These are phyloP conservation scores for Dothideomycetidae sp. DNA, from an alignment of 2,329 filamentous ascomycete species.

Conservation along the genomic window DNA sequence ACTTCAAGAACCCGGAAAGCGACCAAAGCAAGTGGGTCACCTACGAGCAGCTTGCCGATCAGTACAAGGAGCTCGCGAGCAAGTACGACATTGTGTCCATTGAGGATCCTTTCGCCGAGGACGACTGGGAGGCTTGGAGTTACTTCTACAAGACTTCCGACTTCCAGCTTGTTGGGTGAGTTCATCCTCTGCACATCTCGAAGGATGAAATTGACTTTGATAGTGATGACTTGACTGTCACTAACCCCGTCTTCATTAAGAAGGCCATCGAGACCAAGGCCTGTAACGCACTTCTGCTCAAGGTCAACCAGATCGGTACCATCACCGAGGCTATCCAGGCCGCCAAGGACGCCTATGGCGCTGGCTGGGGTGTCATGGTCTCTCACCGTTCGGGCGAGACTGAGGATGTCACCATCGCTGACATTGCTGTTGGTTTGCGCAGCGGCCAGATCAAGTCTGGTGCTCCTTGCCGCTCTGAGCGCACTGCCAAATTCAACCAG, in stretches of 20 bases:
- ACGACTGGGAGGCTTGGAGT: slow-evolving; percentile 99
- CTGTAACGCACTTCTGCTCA: slow-evolving; percentile 93
- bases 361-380: slow-evolving; percentile 98
- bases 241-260: slow-evolving; percentile 98
- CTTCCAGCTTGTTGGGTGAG: slow-evolving; percentile 81
- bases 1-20: slow-evolving; percentile 99
- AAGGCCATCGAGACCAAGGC: slow-evolving; percentile 98
- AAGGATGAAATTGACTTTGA: neutral
- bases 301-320: slow-evolving; percentile 99
- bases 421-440: slow-evolving; percentile 93
- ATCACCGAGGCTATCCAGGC: slow-evolving; percentile 98
- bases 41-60: slow-evolving; percentile 87
- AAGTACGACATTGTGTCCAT: slow-evolving; percentile 99
- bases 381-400: slow-evolving; percentile 99
- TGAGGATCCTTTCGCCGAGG: slow-evolving; percentile 98
- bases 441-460: slow-evolving; percentile 98
- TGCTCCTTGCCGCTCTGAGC: slow-evolving; percentile 90
- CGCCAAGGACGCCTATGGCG: slow-evolving; percentile 93
- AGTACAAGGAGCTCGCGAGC: slow-evolving; percentile 74
- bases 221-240: slow-evolving; percentile 93
- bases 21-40: slow-evolving; percentile 96
- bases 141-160: slow-evolving; percentile 99
- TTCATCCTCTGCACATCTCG: slow-evolving; percentile 1
- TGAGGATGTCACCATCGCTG: slow-evolving; percentile 97
- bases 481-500: slow-evolving; percentile 99